Base-by-base conservation (phyloP, 495 filamentous ascomycete genomes). In the Aspergillus bertholletiae region DNA sequence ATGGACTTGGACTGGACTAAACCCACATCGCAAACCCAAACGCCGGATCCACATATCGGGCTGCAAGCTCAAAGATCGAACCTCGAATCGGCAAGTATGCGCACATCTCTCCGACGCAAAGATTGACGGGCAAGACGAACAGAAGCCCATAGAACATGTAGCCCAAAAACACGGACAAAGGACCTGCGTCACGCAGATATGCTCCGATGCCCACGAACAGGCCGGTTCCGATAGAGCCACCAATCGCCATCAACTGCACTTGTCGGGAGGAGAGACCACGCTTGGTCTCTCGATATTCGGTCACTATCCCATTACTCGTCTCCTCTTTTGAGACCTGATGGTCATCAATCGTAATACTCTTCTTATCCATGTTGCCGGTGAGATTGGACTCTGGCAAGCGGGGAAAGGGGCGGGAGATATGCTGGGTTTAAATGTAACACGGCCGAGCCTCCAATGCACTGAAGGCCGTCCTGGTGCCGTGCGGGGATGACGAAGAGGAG, bases 221-320 rank as follows among this genome's bases (percentile, higher is more conserved):
- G 44, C 87, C 88, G 1, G 87, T 91, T 22, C 87, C 88, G 61
- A 91, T 86, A 0, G 87, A 87, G 15, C 87, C 87, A 55, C 88
- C 87, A 23, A 88, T 77, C 2, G 84, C 85, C 78, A 88, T 88
- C 80, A 88, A 80, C 63, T 80, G 79, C 4, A 88, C 64, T 72
- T 88, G 85, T 23, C 85, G 74, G 5, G 82, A 79, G 22, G 80
- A 79, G n/a, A 88, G 72, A 54, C 78, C 80, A 3, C 84, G 81
- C 22, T 83, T 72, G 7, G 80, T 83, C 44, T 69, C 32, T 9
- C 54, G 44, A 23, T 58, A 63, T 2, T 60, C 49, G 17, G 55
- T 18, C 5, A 64, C 49, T n/a, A 53, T 61, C 15, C 68, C 68
- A 3, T 47, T 15, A 24, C 49, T 32, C 20, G 58, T 40, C 54